A percentile compares a stretch with the other conserved stretches of the same genome.
Evolutionary conservation across 306 rosid species (phyloP).

Genomic region (Fagus crenata): DNA sequence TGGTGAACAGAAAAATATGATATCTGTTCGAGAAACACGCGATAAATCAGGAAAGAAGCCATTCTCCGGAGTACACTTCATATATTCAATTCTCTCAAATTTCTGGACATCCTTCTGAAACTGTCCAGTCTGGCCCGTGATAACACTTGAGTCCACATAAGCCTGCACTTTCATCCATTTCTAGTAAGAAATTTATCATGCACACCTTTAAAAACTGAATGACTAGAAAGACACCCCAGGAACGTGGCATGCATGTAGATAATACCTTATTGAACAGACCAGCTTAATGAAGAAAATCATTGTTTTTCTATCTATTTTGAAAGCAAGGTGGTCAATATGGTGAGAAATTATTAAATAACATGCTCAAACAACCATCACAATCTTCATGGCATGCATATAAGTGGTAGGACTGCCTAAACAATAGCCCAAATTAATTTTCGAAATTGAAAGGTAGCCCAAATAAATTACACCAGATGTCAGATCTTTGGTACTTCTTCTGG

Average conservation of each 20-base stretch:
- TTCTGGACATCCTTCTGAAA: slow-evolving; percentile 50
- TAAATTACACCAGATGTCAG: background rate
- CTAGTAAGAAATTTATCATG: slow-evolving; percentile 17
- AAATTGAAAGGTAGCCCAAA: background rate
- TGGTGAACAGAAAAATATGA: slow-evolving; percentile 63
- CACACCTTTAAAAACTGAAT: slow-evolving; percentile 4
- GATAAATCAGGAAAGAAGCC: slow-evolving; percentile 58
- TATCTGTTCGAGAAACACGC: slow-evolving; percentile 39
- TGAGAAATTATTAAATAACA: background rate
- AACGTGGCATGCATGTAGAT: background rate
- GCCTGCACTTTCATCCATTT: slow-evolving; percentile 40
- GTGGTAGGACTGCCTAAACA: background rate
- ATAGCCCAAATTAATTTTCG: background rate
- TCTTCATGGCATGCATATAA: background rate
- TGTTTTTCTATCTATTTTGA: background rate
- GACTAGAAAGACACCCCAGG: background rate
- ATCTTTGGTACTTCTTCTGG: background rate
- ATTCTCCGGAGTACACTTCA: slow-evolving; percentile 60
- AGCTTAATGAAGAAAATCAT: background rate
- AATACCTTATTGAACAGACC: background rate
- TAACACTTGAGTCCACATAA: slow-evolving; percentile 58
- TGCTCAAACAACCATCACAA: background rate
- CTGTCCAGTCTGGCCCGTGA: slow-evolving; percentile 58
- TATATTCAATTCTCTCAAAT: slow-evolving; percentile 50
- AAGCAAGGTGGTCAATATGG: background rate